phyloP scores from a whole-genome alignment of 371 early-diverging fungal genomes.

The Mucor sp. region DNA sequence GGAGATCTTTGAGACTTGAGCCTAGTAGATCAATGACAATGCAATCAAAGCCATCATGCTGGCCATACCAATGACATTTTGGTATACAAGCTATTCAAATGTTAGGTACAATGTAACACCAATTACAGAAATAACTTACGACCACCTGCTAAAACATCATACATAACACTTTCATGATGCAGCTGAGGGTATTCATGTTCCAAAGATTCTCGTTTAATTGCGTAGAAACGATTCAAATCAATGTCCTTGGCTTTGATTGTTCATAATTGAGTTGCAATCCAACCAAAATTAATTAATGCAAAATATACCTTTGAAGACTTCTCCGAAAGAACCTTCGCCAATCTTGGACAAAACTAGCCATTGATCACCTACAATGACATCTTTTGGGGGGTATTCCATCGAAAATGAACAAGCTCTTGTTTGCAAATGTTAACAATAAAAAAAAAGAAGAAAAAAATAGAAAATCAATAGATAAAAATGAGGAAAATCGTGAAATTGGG shows the following conservation, averaged over 20 bases:
- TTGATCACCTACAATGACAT: slow-evolving; percentile 57
- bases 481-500: neutral
- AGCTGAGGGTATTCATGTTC: slow-evolving; percentile 52
- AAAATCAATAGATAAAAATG: slow-evolving; percentile 2
- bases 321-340: slow-evolving; percentile 66
- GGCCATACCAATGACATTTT: slow-evolving; percentile 88
- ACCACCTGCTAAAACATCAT: slow-evolving; percentile 52
- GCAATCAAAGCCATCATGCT: slow-evolving; percentile 88
- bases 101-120: neutral
- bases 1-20: slow-evolving; percentile 90
- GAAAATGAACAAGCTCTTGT: neutral
- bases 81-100: slow-evolving; percentile 75
- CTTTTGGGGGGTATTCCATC: slow-evolving; percentile 15
- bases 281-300: slow-evolving; percentile 3
- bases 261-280: slow-evolving; percentile 1
- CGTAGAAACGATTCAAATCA: slow-evolving; percentile 43
- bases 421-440: slow-evolving; percentile 6
- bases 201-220: slow-evolving; percentile 56
- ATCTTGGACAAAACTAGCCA: slow-evolving; percentile 62
- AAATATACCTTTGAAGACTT: slow-evolving; percentile 61
- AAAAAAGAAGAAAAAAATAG: neutral
- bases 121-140: slow-evolving; percentile 35
- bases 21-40: slow-evolving; percentile 98
- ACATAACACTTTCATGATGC: slow-evolving; percentile 52
- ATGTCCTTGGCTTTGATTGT: slow-evolving; percentile 45